A percentile compares a stretch with the other conserved stretches of the same genome.
Evolutionary conservation across 1,284 basidiomycete species (phyloP).

Genomic region (Ustilago lituana): DNA sequence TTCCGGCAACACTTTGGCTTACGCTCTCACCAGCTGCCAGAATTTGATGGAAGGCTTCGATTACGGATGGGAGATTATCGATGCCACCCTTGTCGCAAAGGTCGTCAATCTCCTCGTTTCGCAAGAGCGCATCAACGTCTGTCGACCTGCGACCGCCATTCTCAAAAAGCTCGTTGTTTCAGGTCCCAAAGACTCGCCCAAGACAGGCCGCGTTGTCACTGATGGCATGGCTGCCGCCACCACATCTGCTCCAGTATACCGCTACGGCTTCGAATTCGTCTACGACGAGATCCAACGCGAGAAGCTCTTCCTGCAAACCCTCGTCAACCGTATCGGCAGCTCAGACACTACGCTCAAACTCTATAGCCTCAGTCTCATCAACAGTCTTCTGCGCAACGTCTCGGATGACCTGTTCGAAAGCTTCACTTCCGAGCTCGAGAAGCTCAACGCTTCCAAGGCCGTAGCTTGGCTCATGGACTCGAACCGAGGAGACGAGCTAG

Average conservation of each 20-base stretch:
- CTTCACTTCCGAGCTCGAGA: conserved; percentile 80
- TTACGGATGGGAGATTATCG: conserved; percentile 76
- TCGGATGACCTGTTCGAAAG: conserved; percentile 80
- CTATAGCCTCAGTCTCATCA: conserved; percentile 73
- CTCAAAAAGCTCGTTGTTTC: conserved; percentile 79
- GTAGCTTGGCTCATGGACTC: conserved; percentile 74
- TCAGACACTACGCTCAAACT: conserved; percentile 64
- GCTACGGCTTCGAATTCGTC: conserved; percentile 62
- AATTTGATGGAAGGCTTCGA: conserved; percentile 71
- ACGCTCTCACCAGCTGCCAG: conserved; percentile 83
- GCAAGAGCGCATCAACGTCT: conserved; percentile 77
- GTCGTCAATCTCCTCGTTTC: conserved; percentile 79
- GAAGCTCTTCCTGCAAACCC: conserved; percentile 57
- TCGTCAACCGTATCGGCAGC: conserved; percentile 61
- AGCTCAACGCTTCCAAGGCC: conserved; percentile 81
- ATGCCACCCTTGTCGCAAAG: conserved; percentile 77
- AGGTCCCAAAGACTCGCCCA: conserved; percentile 47
- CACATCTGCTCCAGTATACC: conserved; percentile 35
- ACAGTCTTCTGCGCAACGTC: conserved; percentile 82
- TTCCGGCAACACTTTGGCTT: conserved; percentile 86
- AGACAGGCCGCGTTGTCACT: conserved; percentile 40
- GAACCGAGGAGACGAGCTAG: conserved; percentile 83
- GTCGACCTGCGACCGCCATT: conserved; percentile 94
- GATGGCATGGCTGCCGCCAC: conserved; percentile 21
- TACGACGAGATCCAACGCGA: conserved; percentile 58